Evolutionary conservation across 2,329 filamentous ascomycete species (phyloP).

Genomic region (Penicillium fuscoglaucum): DNA sequence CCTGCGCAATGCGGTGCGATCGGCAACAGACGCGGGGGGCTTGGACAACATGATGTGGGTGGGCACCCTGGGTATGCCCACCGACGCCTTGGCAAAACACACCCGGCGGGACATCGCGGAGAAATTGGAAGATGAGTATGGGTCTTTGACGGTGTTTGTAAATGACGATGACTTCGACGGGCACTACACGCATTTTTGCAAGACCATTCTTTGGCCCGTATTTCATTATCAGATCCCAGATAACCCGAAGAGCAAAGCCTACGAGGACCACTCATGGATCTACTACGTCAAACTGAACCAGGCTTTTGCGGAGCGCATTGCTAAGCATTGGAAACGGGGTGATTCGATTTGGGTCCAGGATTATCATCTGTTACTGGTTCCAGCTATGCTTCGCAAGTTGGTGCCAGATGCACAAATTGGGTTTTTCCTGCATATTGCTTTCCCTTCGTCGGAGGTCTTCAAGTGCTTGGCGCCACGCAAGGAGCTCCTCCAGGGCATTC

Average conservation of each 20-base stretch:
- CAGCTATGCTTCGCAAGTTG: conserved; percentile 84
- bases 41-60: conserved; percentile 82
- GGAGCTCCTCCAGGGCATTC: conserved; percentile 84
- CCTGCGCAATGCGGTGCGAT: conserved; percentile 81
- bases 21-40: conserved; percentile 68
- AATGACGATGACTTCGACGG: conserved; percentile 91
- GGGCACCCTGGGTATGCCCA: conserved; percentile 90
- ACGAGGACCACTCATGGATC: conserved; percentile 94
- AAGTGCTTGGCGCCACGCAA: conserved; percentile 84
- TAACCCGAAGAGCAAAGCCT: conserved; percentile 97
- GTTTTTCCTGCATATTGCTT: conserved; percentile 92
- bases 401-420: conserved; percentile 88
- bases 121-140: conserved; percentile 74
- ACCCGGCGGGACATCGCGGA: conserved; percentile 83
- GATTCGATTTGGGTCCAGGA: conserved; percentile 96
- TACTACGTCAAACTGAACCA: conserved; percentile 93
- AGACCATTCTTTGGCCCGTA: conserved; percentile 95
- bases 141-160: conserved; percentile 80
- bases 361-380: conserved; percentile 88
- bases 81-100: conserved; percentile 73
- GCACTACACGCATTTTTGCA: conserved; percentile 95
- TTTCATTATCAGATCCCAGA: conserved; percentile 98
- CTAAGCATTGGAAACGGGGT: conserved; percentile 88
- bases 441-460: conserved; percentile 95
- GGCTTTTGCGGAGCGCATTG: conserved; percentile 85